A percentile compares a stretch with the other conserved stretches of the same genome.
phyloP scores from a whole-genome alignment of 2,329 filamentous ascomycete species.

The Penicillium sp. region DNA sequence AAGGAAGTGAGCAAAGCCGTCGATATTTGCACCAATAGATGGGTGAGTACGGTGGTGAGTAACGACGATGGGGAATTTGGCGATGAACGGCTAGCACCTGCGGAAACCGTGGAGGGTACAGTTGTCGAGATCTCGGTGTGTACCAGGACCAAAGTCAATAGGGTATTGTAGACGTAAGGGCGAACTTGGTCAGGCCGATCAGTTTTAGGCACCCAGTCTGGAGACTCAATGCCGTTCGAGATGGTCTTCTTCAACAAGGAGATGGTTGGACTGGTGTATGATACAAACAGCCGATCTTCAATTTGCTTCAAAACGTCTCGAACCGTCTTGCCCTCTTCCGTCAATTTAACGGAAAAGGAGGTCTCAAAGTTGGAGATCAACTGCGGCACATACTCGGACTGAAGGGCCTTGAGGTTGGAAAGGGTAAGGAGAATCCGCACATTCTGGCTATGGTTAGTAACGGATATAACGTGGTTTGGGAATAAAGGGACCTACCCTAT shows the following conservation, averaged over 20 bases:
- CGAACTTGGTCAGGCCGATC: constrained; percentile 69
- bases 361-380: constrained; percentile 93
- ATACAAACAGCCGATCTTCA: constrained; percentile 84
- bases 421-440: constrained; percentile 91
- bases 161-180: constrained; percentile 84
- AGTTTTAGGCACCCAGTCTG: constrained; percentile 67
- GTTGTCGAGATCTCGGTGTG: constrained; percentile 88
- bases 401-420: constrained; percentile 84
- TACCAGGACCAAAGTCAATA: constrained; percentile 83
- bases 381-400: constrained; percentile 77
- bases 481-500: constrained; percentile 46
- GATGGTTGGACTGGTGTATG: constrained; percentile 80
- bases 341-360: constrained; percentile 89
- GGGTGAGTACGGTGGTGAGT: constrained; percentile 77
- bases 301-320: constrained; percentile 88
- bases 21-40: constrained; percentile 80
- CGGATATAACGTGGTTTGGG: background rate
- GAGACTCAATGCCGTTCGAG: constrained; percentile 67
- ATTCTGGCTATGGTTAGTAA: constrained; percentile 57
- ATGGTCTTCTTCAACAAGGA: constrained; percentile 69
- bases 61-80: constrained; percentile 65
- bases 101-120: constrained; percentile 67
- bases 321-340: constrained; percentile 89
- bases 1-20: constrained; percentile 81
- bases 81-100: constrained; percentile 70